phyloP scores from a whole-genome alignment of 108 stramenopile species.

The Discostella stelligeroides region DNA sequence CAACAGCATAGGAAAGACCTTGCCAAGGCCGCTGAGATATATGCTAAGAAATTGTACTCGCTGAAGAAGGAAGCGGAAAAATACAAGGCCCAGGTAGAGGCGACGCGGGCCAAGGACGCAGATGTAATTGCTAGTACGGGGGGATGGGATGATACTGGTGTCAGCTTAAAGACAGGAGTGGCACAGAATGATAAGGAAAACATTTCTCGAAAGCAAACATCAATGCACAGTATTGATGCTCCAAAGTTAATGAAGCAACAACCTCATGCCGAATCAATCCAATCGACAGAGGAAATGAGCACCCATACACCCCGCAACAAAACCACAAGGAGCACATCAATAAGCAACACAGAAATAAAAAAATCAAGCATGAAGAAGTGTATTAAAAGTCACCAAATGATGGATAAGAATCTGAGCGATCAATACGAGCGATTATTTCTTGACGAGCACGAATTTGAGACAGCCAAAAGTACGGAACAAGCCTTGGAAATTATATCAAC shows the following conservation, averaged over 20 bases:
- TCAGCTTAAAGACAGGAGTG: slow-evolving; percentile 14
- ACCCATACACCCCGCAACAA: neutral
- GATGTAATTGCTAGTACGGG: neutral
- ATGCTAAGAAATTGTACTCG: slow-evolving; percentile 15
- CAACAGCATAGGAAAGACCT: slow-evolving; percentile 18
- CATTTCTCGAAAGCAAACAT: neutral
- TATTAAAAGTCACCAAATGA: neutral
- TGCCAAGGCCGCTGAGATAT: slow-evolving; percentile 17
- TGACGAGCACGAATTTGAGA: slow-evolving; percentile 7
- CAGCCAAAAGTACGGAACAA: neutral
- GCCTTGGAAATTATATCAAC: slow-evolving; percentile 3
- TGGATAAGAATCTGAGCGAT: slow-evolving; percentile 4
- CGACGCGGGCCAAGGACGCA: neutral
- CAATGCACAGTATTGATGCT: neutral
- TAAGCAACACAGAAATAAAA: neutral
- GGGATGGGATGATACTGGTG: slow-evolving; percentile 1
- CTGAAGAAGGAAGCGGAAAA: slow-evolving; percentile 10
- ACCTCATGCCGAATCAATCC: neutral
- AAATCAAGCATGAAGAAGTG: neutral
- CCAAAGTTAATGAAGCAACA: neutral
- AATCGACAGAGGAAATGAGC: neutral
- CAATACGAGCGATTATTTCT: slow-evolving; percentile 16
- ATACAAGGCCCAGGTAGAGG: slow-evolving; percentile 4
- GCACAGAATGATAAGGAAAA: slow-evolving; percentile 20
- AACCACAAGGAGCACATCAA: neutral